Base-by-base conservation (phyloP, 2,329 filamentous ascomycete genomes). In the Monilinia laxa region DNA sequence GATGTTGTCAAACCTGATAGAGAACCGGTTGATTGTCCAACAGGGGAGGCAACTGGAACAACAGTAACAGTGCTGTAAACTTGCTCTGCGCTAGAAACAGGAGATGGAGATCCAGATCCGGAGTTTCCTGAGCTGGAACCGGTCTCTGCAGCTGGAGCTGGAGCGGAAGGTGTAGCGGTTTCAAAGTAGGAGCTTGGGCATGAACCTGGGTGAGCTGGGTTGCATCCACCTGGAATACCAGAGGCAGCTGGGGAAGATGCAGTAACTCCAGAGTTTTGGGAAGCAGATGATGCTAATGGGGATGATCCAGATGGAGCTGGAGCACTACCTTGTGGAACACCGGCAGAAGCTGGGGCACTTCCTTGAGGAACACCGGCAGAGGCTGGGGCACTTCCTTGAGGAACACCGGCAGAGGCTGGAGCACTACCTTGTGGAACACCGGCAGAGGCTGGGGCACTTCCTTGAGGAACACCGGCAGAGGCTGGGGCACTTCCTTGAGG, bases 51-150 rank as follows among this genome's bases (percentile, higher is more conserved):
- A 63, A 65, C 31, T n/a, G 63, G 63, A 10, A 65, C 16, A 16
- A 65, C 54, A 12, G 63, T 65, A 3, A 58, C 42, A 28, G 63
- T 65, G 42, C 53, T 65, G 31, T 59, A 59, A 49, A 49, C 6
- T n/a, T n/a, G 62, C 11, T 25, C 40, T 55, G 4, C 18, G 35
- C 20, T 54, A 42, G 47, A 16, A 16, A 16, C 40, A 16, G 40
- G 40, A 35, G 31, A 35, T 35, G 31, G 31, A 35, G 31, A 35
- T 35, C 31, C 31, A 35, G 31, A 31, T 42, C 40, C 59, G 53
- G 59, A 54, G 59, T 51, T 62, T 38, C 59, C 59, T 9, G 59
- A 53, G 9, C n/a, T 23, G 40, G 59, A 62, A 28, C 56, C 56
- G 12, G 56, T 28, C n/a, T 59, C 23, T n/a, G 23, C 31, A 14